A percentile compares a stretch with the other conserved stretches of the same genome.
These are phyloP conservation scores for Candida sithepensis DNA, from an alignment of 805 yeast genomes.

Conservation along the genomic window DNA sequence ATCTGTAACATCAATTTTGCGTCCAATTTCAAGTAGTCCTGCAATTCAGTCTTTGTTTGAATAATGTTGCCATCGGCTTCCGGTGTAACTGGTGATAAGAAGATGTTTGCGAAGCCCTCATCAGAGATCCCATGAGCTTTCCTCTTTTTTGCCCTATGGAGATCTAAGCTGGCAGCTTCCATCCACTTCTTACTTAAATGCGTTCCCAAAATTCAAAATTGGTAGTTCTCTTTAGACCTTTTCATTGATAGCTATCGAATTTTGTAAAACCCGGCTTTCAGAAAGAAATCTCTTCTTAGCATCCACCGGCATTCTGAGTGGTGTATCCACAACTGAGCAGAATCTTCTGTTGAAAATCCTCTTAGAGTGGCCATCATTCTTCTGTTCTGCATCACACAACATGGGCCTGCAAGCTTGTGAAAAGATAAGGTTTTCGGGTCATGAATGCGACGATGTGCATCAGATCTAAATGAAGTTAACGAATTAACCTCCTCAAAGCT, in stretches of 20 bases:
- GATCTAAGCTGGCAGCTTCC: background rate
- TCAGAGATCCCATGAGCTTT: background rate
- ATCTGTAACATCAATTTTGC: slow-evolving; percentile 17
- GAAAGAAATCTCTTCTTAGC: background rate
- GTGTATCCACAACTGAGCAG: background rate
- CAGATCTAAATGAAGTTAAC: background rate
- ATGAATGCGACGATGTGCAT: background rate
- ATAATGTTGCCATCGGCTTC: background rate
- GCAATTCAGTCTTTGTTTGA: slow-evolving; percentile 7
- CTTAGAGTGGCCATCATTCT: background rate
- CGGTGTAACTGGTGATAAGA: background rate
- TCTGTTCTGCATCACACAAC: too few species aligned
- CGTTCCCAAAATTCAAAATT: background rate
- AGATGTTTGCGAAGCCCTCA: background rate
- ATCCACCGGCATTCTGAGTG: background rate
- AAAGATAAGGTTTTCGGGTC: background rate
- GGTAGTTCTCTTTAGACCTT: background rate
- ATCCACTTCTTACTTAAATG: background rate
- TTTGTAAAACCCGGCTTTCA: background rate
- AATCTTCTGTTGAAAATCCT: background rate
- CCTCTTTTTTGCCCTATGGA: background rate
- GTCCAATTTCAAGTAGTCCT: slow-evolving; percentile 14
- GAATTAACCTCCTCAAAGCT: background rate
- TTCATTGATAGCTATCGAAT: background rate
- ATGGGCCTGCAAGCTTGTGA: too few species aligned